Evolutionary conservation across 768 basidiomycete genomes (phyloP), one percentile per base, ranked within the genome.

Genomic region (Asterophora lycoperdoides): DNA sequence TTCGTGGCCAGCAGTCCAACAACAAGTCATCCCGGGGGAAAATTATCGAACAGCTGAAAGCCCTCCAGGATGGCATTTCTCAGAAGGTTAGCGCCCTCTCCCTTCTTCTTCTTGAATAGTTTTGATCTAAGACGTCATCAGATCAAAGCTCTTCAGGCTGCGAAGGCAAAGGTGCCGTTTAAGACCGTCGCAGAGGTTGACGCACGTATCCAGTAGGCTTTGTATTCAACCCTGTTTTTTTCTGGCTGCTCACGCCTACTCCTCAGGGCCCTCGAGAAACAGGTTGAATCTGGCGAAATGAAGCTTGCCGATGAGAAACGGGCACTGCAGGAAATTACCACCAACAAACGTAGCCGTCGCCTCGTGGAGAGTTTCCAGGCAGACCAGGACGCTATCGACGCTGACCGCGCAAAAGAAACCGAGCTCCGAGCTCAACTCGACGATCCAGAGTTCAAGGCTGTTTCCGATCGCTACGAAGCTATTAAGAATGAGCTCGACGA

Each of bases 231-330:
- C 48, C 42, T 10, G 20, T 11, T 41, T 43, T 1, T 13, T 32
- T 39, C 17, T 20, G 40, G 35, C 34, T 48, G 33, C 53, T 50
- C 46, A 56, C 49, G 47, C 48, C 26, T 41, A 53, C 48, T 28
- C 40, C 46, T 14, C 60, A 94, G 92, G 58, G 74, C 84, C 52
- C 73, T 96, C 51, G 90, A 98, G 42, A 86, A 81, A 61, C 89
- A 93, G 64, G 84, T 99, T 45, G 95, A 98, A 63, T 90, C 90
- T 4, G 95, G 95, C 19, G 81, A 60, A 50, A 77, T 99, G 78
- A 96, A 91, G 64, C 77, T 98, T 50, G 93, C 84, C 20, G 94
- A 96, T 48, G 96, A 99, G 69, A 97, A 96, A 70, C 85, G 92
- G 44, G 89, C 93, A 4, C 77, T 99, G n/a, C 78, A 81, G 56